Conservation (phyloP, 345 rosid genomes). For the Lagerstroemia speciosa region DNA sequence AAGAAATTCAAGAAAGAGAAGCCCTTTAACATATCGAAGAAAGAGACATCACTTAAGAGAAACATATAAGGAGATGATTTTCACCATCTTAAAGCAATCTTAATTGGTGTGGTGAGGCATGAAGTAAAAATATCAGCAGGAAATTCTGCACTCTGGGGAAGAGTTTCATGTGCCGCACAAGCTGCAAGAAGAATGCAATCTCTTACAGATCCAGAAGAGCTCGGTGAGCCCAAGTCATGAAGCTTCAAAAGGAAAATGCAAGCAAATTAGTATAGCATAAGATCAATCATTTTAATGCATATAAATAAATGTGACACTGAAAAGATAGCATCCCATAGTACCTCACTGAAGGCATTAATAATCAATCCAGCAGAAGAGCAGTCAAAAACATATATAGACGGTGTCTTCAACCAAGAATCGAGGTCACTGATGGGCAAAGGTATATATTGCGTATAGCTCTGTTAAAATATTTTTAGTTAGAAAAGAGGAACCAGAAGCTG, state of each 20-base stretch:
- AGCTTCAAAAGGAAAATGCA: conserved; percentile 32
- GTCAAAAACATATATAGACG: conserved; percentile 95
- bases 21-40: not conserved
- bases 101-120: conserved; percentile 95
- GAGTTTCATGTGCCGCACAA: conserved; percentile 98
- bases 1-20: not conserved
- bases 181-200: conserved; percentile 98
- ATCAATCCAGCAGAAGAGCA: conserved; percentile 99
- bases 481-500: conserved; percentile 8
- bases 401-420: conserved; percentile 96
- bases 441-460: conserved; percentile 97
- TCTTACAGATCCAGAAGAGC: conserved; percentile 55
- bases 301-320: too few species aligned
- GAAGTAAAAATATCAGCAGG: conserved; percentile 99
- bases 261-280: not conserved
- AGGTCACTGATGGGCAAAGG: conserved; percentile 89
- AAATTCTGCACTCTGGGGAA: conserved; percentile 94
- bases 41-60: conserved; percentile 3
- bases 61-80: conserved; percentile 15
- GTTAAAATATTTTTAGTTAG: conserved; percentile 11
- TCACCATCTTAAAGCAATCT: conserved; percentile 98
- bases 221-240: conserved; percentile 67
- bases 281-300: too few species aligned
- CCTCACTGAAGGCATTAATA: conserved; percentile 90
- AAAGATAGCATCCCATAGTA: conserved; percentile 16